A percentile compares a stretch with the other conserved stretches of the same genome.
Conservation (phyloP, 768 basidiomycete species). For the Boletus rubropictus region DNA sequence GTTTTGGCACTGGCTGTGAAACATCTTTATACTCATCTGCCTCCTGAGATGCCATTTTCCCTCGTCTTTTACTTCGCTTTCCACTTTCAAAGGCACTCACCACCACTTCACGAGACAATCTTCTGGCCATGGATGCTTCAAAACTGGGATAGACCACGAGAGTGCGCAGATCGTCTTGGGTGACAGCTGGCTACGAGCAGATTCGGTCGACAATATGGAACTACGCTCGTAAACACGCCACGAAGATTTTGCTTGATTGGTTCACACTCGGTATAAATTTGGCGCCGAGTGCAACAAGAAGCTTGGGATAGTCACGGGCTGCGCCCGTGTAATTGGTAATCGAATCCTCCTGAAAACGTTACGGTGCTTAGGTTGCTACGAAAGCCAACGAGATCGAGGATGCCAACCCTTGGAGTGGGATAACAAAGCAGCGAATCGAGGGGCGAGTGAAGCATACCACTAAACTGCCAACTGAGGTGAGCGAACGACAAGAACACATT, state of each 20-base stretch:
- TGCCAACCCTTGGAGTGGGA: constrained; percentile 59
- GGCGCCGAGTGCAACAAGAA: constrained; percentile 71
- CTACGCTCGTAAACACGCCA: constrained; percentile 71
- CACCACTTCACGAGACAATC: constrained; percentile 84
- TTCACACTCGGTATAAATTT: constrained; percentile 80
- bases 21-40: too few species aligned
- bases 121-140: constrained; percentile 90
- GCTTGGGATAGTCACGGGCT: constrained; percentile 82
- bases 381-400: constrained; percentile 61
- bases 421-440: constrained; percentile 79
- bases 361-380: constrained; percentile 22
- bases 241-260: constrained; percentile 67
- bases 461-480: too few species aligned
- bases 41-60: too few species aligned
- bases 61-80: too few species aligned
- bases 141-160: constrained; percentile 78
- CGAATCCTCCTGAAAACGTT: constrained; percentile 46
- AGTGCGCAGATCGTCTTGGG: constrained; percentile 68
- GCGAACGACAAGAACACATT: too few species aligned
- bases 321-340: constrained; percentile 88
- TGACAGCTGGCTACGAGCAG: constrained; percentile 30
- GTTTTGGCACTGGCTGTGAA: too few species aligned
- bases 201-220: not conserved
- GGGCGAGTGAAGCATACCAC: constrained; percentile 55
- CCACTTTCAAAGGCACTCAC: constrained; percentile 4